Conservation (phyloP, 139 green algal species). For the Closterium sp. region DNA sequence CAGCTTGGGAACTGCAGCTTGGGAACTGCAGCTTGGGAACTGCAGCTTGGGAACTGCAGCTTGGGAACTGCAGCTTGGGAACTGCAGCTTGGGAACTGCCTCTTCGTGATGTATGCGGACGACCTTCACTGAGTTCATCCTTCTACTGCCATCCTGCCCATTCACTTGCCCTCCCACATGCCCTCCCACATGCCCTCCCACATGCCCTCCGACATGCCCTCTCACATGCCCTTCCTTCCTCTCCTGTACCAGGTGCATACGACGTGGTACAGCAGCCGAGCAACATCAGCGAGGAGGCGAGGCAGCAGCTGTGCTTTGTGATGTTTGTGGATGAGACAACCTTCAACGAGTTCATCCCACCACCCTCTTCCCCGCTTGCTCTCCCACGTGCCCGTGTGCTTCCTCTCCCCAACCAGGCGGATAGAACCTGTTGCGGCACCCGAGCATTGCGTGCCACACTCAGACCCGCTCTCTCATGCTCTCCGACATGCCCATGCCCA, state of each 20-base stretch:
- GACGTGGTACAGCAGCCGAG: slow-evolving; percentile 45
- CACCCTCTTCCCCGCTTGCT: not conserved
- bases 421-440: no score
- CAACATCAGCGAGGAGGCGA: slow-evolving; percentile 15
- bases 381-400: not conserved
- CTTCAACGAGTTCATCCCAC: slow-evolving; percentile 14
- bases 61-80: no score
- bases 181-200: not conserved
- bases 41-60: no score
- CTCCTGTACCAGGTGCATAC: not conserved
- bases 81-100: no score
- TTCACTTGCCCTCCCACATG: not conserved
- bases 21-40: no score
- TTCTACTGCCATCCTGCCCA: no score
- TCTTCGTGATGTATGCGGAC: no score
- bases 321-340: slow-evolving; percentile 49
- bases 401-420: no score
- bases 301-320: slow-evolving; percentile 38
- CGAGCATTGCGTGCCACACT: no score
- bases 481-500: not conserved
- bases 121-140: no score
- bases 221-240: not conserved
- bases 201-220: not conserved
- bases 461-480: no score
- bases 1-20: no score